Percentiles rank a stretch among this genome's conserved stretches.
Evolutionary conservation across 2,329 filamentous ascomycete genomes (phyloP).

Genomic region (Fusarium scirpi): DNA sequence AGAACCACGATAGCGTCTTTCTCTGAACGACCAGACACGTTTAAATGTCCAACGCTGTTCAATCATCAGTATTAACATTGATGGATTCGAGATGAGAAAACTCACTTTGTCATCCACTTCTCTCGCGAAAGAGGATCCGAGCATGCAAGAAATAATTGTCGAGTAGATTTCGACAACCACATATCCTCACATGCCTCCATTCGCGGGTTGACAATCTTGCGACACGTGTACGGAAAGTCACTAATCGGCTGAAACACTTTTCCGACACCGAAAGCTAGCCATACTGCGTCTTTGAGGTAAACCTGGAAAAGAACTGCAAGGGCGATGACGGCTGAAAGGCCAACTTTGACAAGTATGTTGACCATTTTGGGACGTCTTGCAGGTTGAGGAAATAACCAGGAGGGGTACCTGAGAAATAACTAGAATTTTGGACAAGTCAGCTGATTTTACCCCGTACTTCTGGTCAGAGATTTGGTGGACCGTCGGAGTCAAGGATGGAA

Average conservation of each 20-base stretch:
- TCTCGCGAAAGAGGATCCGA: slow-evolving; percentile 34
- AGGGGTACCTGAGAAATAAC: not conserved
- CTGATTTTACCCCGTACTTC: not conserved
- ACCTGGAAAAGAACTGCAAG: slow-evolving; percentile 43
- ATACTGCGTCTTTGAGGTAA: slow-evolving; percentile 40
- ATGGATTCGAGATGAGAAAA: fast-evolving
- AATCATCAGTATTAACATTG: not conserved
- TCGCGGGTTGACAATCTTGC: slow-evolving; percentile 28
- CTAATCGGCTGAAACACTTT: slow-evolving; percentile 34
- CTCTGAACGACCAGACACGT: slow-evolving; percentile 47
- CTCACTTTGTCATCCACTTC: slow-evolving; percentile 41
- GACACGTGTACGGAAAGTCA: slow-evolving; percentile 46
- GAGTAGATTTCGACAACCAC: slow-evolving; percentile 42
- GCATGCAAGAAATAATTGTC: slow-evolving; percentile 44
- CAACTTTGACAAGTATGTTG: slow-evolving; percentile 13
- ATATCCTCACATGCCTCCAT: slow-evolving; percentile 47
- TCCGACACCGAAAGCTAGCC: slow-evolving; percentile 41
- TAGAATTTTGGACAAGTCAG: not conserved
- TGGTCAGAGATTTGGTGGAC: not conserved
- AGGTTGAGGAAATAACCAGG: no score
- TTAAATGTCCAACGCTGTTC: slow-evolving; percentile 35
- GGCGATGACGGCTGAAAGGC: slow-evolving; percentile 16
- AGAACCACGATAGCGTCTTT: slow-evolving; percentile 50
- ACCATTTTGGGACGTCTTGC: slow-evolving; percentile 13
- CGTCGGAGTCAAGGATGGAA: not conserved